These are phyloP conservation scores for Exophiala alcalophila DNA, from an alignment of 2,329 filamentous ascomycete genomes.

Conservation along the genomic window DNA sequence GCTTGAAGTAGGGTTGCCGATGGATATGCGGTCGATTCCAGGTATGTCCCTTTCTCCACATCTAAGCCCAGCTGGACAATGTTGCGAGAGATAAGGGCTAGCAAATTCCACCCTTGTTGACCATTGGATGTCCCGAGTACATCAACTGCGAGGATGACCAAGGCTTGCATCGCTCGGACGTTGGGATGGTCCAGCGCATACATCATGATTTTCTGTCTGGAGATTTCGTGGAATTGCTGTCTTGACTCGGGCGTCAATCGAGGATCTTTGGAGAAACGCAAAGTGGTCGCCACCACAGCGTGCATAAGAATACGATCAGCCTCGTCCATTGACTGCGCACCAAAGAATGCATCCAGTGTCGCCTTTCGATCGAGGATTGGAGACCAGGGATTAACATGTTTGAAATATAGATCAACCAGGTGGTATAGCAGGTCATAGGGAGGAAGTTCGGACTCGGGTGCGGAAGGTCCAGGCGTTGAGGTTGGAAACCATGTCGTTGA, in stretches of 20 bases:
- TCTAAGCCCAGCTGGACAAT: slow-evolving; percentile 84
- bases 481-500: slow-evolving; percentile 20
- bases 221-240: slow-evolving; percentile 71
- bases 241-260: slow-evolving; percentile 71
- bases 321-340: slow-evolving; percentile 50
- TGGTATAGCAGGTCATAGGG: slow-evolving; percentile 72
- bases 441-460: slow-evolving; percentile 48
- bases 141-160: slow-evolving; percentile 83
- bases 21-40: slow-evolving; percentile 71
- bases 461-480: slow-evolving; percentile 17
- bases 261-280: slow-evolving; percentile 76
- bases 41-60: slow-evolving; percentile 75
- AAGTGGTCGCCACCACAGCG: slow-evolving; percentile 81
- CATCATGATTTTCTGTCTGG: slow-evolving; percentile 80
- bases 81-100: slow-evolving; percentile 81
- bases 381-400: slow-evolving; percentile 79
- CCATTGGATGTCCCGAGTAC: slow-evolving; percentile 83
- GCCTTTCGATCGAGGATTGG: slow-evolving; percentile 84
- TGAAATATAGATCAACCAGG: slow-evolving; percentile 73
- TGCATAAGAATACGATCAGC: slow-evolving; percentile 79
- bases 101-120: slow-evolving; percentile 85
- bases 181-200: slow-evolving; percentile 88
- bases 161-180: slow-evolving; percentile 78
- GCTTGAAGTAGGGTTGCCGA: slow-evolving; percentile 82
- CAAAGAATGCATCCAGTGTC: slow-evolving; percentile 79